Base-by-base conservation (phyloP, 208 protist species). In the Crithidia brevicula region DNA sequence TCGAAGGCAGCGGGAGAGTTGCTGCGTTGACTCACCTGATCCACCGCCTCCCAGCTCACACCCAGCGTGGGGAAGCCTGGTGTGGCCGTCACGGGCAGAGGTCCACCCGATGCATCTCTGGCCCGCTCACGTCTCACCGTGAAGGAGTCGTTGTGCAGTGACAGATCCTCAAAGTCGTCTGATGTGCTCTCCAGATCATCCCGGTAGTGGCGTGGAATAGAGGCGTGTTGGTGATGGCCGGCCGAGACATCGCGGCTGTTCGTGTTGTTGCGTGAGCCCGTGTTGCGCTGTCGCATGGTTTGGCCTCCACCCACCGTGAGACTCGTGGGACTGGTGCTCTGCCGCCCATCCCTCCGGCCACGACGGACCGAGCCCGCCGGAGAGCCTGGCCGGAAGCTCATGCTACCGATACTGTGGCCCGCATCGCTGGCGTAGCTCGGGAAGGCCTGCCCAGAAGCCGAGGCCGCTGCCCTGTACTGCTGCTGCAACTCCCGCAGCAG, bases 101-200 rank as follows among this genome's bases (percentile, higher is more conserved):
- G n/a, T 25, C 54, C 22, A 31, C 45, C 54, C 28, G 46, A 51
- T 18, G 46, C 46, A 23, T 59, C 64, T 20, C 52, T 38, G 38
- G 54, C 27, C 50, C 33, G 49, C 51, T 62, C 51, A 6, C 30
- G 51, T 10, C 38, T 22, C 8, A 30, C 15, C 7, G 20, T 5
- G 28, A 53, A 61, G 51, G 36, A 28, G n/a, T 28, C 53, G 64
- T 61, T 60, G 42, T 53, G 67, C 67, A 65, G 42, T 6, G 67
- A 72, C 5, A 50, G n/a, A 25, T 77, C 75, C 20, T 81, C 75
- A 15, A 81, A 81, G 45, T 81, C 75, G 30, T 81, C 75, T 20
- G 75, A 81, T 13, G 75, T 81, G 46, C 75, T 81, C 58, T 75
- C 67, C 28, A 81, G 63, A 38, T 66, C 54, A 2, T 79, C 75